A percentile compares a stretch with the other conserved stretches of the same genome.
Conservation (phyloP, 2,329 filamentous ascomycete species). For the Bipolaris gigantea region DNA sequence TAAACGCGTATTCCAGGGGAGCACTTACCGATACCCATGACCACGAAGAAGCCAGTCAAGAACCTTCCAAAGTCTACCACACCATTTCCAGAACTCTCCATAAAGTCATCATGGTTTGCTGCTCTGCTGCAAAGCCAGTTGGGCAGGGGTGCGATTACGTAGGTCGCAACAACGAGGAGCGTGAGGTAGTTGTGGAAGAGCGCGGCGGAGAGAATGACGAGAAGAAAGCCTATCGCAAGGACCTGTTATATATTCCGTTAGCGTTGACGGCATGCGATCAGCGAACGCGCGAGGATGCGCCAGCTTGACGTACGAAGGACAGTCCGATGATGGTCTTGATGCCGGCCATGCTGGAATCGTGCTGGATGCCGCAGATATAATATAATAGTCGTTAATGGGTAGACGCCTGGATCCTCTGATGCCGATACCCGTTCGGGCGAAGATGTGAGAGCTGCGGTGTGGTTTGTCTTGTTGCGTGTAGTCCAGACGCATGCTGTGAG, state of each 20-base stretch:
- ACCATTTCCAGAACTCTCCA: conserved; percentile 78
- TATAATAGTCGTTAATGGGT: neutral
- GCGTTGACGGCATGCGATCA: neutral
- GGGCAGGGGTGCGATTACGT: conserved; percentile 87
- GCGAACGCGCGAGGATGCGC: conserved; percentile 18
- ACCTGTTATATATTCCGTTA: conserved; percentile 55
- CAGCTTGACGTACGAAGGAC: conserved; percentile 72
- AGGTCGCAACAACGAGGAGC: conserved; percentile 92
- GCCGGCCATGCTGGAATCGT: conserved; percentile 66
- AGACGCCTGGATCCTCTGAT: neutral
- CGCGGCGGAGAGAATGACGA: conserved; percentile 96
- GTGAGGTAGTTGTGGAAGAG: conserved; percentile 95
- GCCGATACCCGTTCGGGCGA: conserved; percentile 10
- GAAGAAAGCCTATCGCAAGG: conserved; percentile 96
- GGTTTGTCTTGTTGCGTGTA: conserved; percentile 5
- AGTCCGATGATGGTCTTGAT: conserved; percentile 99
- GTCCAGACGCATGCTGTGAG: conserved; percentile 4
- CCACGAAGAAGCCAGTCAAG: conserved; percentile 89
- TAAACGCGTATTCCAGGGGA: neutral
- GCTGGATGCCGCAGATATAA: neutral
- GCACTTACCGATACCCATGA: conserved; percentile 92
- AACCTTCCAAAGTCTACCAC: conserved; percentile 94
- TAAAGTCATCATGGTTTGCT: conserved; percentile 93
- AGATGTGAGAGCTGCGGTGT: conserved; percentile 4
- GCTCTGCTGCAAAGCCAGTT: conserved; percentile 95